Base-by-base conservation (phyloP, 2,329 filamentous ascomycete species). In the Fusarium floridanum region DNA sequence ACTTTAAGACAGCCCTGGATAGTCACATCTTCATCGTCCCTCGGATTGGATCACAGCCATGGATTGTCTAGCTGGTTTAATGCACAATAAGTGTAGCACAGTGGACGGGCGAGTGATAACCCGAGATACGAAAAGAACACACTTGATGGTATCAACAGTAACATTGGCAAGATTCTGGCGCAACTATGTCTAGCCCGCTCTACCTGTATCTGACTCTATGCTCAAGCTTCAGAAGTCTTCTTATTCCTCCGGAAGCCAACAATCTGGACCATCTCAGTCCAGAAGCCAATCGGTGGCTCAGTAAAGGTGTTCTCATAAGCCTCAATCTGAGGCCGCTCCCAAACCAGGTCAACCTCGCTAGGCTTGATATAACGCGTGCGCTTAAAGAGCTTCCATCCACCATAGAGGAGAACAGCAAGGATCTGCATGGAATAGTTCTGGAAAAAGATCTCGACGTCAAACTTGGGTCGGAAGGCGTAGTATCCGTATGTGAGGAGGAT, bases 361-460 rank as follows among this genome's bases (percentile, higher is more conserved):
- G 90, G 83, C 3, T 82, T 82, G 17, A 91, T 83, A 36, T 88
- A 82, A 67, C 85, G 86, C 4, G 91, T 93, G 64, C 82, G 85
- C 82, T 91, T 89, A 77, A 90, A 16, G 4, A 93, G 5, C 82
- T 93, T 94, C 90, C 90, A 94, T 72, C 85, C 84, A 16, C 85
- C 60, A 76, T 87, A 92, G 37, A 90, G 81, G 32, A 90, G 77
- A 6, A 86, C 83, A 0, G 86, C 85, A n/a, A 91, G 78, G 22
- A 90, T 81, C 61, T 87, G 82, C 87, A 90, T 89, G 37, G 86
- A 86, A 80, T 91, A 91, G 82, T 88, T 88, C 12, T 84, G 82
- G 78, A 88, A 83, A 76, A 88, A 86, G 39, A 79, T 83, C 5
- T 85, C 80, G 36, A 86, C 83, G 20, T 81, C 81, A 84, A 90